Conservation (phyloP, 176 grass and related monocot genomes). For the Ananas comosus region DNA sequence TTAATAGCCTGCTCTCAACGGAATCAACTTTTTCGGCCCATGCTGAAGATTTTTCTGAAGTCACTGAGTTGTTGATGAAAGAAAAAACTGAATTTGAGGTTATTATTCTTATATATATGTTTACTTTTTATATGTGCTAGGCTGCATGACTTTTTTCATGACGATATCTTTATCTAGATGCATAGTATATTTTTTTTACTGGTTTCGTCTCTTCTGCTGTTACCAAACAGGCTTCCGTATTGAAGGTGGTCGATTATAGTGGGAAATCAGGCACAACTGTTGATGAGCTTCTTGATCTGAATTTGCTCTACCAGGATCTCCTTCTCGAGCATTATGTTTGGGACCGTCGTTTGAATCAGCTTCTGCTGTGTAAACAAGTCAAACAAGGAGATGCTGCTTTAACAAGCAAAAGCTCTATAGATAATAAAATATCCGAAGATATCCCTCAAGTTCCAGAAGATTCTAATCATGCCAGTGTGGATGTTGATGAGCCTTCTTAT, state of each 20-base stretch:
- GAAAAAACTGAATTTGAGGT: conserved; percentile 75
- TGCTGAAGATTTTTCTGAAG: conserved; percentile 41
- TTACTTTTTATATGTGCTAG: not conserved
- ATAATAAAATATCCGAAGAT: not conserved
- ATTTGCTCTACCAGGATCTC: conserved; percentile 81
- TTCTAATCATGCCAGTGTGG: conserved; percentile 12
- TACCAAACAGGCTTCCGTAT: conserved; percentile 42
- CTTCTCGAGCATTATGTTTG: conserved; percentile 74
- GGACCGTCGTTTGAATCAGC: conserved; percentile 68
- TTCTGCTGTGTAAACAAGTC: conserved; percentile 41
- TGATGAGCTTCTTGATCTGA: conserved; percentile 58
- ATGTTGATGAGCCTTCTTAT: conserved; percentile 16
- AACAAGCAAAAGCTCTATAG: conserved; percentile 18
- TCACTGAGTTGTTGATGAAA: conserved; percentile 52
- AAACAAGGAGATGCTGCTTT: conserved; percentile 24
- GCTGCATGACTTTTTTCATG: not conserved
- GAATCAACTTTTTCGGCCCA: conserved; percentile 21
- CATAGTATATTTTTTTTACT: conserved; percentile 23
- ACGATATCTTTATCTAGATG: not conserved
- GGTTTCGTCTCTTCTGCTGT: conserved; percentile 10
- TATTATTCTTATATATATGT: not conserved
- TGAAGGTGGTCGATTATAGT: conserved; percentile 31
- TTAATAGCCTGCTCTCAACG: conserved; percentile 21
- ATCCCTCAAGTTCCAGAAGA: conserved; percentile 15
- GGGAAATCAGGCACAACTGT: conserved; percentile 24